phyloP scores from a whole-genome alignment of 75 land plant species.

The Azolla pinnata region DNA sequence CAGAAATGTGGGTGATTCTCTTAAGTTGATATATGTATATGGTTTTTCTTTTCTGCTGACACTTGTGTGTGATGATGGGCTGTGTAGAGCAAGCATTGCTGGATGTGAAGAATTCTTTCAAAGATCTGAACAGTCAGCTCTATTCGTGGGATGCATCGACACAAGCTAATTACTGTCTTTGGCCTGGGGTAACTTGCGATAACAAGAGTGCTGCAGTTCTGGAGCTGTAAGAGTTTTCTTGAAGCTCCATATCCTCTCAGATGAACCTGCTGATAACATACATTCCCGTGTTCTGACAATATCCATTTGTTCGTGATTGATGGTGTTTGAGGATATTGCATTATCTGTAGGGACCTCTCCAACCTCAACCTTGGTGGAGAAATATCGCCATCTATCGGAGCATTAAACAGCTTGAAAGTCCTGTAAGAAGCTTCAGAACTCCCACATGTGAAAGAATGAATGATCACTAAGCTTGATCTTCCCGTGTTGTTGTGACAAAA shows the following conservation, averaged over 20 bases:
- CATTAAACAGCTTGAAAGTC: constrained; percentile 42
- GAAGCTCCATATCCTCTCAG: neutral
- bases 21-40: no score
- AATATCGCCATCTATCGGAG: constrained; percentile 70
- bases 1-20: no score
- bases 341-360: constrained; percentile 55
- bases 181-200: constrained; percentile 65
- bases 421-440: constrained; percentile 30
- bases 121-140: constrained; percentile 58
- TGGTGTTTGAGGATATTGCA: neutral
- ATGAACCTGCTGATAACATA: neutral
- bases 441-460: neutral
- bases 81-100: constrained; percentile 47
- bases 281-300: neutral
- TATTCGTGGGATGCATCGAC: no score
- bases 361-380: constrained; percentile 62
- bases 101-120: constrained; percentile 74
- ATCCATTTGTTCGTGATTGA: neutral
- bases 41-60: no score
- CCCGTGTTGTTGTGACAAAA: neutral
- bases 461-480: neutral
- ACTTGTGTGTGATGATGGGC: no score
- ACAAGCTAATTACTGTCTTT: constrained; percentile 50
- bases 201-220: constrained; percentile 41
- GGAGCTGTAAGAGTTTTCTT: constrained; percentile 58